Evolutionary conservation across 2,329 filamentous ascomycete genomes (phyloP).

Genomic region (Apiospora marii): DNA sequence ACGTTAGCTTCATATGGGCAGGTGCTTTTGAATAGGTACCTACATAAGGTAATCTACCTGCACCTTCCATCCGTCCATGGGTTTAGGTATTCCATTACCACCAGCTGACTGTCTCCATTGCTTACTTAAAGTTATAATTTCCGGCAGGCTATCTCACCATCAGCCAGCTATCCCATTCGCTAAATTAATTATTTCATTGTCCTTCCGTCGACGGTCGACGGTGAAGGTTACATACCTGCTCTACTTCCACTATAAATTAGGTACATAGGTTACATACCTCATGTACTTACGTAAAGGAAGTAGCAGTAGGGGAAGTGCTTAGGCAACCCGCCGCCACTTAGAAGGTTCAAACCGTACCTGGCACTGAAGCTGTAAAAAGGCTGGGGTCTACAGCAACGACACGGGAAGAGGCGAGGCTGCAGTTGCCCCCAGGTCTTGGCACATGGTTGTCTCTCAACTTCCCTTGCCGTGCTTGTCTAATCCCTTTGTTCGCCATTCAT

Average conservation of each 20-base stretch:
- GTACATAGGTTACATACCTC: not conserved
- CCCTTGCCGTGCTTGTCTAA: slow-evolving; percentile 4
- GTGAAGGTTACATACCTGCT: not conserved
- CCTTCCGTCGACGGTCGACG: not conserved
- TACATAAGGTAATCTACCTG: not conserved
- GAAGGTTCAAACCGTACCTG: not conserved
- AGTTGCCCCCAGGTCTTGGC: not conserved
- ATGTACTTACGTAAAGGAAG: not conserved
- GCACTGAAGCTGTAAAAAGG: not conserved
- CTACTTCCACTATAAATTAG: not conserved
- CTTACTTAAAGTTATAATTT: not conserved
- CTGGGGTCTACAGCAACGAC: not conserved
- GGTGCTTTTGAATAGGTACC: no score
- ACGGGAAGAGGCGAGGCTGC: not conserved
- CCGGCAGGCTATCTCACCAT: not conserved
- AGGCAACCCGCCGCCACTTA: not conserved
- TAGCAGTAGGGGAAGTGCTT: not conserved
- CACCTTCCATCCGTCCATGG: not conserved
- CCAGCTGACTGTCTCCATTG: no score
- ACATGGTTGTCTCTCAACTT: not conserved
- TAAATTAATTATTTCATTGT: not conserved
- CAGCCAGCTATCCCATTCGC: not conserved
- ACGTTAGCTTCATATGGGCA: no score
- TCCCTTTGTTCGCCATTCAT: not conserved
- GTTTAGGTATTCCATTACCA: not conserved